Conservation (phyloP, 306 rosid genomes). For the Malus asiatica region DNA sequence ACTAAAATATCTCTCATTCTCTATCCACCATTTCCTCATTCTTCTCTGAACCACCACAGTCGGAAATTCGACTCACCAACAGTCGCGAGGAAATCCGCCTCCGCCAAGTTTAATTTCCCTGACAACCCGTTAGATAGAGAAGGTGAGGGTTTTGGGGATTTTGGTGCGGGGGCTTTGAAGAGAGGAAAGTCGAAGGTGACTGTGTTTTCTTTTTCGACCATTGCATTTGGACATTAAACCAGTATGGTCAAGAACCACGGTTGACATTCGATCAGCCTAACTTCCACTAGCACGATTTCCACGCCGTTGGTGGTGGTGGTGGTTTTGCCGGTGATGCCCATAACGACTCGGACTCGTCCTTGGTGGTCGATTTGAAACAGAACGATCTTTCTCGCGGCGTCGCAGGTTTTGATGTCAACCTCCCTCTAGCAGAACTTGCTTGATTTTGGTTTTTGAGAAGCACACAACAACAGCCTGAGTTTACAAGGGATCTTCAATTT, state of each 20-base stretch:
- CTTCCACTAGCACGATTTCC: constrained; percentile 12
- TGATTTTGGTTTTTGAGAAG: constrained; percentile 4
- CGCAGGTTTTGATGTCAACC: constrained; percentile 29
- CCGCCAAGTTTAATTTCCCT: no score
- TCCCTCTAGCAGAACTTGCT: constrained; percentile 31
- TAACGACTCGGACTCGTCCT: constrained; percentile 40
- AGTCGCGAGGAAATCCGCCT: no score
- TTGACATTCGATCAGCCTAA: constrained; percentile 22
- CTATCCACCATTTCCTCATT: no score
- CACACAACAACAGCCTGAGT: not conserved
- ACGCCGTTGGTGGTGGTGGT: not conserved
- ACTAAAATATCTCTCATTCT: no score
- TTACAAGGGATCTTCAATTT: not conserved
- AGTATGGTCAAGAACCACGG: constrained; percentile 22
- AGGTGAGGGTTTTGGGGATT: no score
- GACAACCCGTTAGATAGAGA: no score
- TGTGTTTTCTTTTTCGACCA: no score
- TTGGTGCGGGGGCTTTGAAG: no score
- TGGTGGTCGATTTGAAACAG: constrained; percentile 26
- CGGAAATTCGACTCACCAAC: no score
- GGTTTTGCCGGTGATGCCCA: constrained; percentile 20
- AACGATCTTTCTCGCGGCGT: constrained; percentile 19
- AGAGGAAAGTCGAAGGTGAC: no score
- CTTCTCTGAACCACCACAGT: no score
- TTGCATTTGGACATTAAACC: not conserved